Evolutionary conservation across 768 basidiomycete genomes (phyloP).

Genomic region (Russula brevipes): DNA sequence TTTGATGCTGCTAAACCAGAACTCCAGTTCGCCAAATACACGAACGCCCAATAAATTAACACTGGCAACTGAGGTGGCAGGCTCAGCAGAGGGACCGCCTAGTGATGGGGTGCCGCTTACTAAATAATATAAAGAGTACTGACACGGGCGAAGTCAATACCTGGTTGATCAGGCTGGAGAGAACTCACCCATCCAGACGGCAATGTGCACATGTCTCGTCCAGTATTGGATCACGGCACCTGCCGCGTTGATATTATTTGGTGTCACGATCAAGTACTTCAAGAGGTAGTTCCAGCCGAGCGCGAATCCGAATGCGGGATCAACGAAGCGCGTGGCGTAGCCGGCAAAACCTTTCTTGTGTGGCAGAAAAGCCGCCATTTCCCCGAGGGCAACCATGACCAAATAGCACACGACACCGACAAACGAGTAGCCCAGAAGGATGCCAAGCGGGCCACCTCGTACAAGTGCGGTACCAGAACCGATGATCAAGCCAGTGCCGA

Average conservation of each 20-base stretch:
- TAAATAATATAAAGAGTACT: no score
- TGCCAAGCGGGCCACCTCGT: constrained; percentile 38
- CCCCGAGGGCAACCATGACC: constrained; percentile 42
- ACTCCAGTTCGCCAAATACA: constrained; percentile 68
- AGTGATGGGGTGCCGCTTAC: no score
- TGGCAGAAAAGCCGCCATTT: constrained; percentile 33
- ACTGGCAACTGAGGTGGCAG: constrained; percentile 38
- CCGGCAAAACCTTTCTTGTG: constrained; percentile 51
- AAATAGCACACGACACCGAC: constrained; percentile 55
- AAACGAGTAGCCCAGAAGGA: constrained; percentile 31
- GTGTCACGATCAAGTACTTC: constrained; percentile 49
- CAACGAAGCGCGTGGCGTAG: constrained; percentile 60
- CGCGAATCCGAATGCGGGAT: constrained; percentile 64
- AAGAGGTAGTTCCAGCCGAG: constrained; percentile 41
- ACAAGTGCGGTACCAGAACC: constrained; percentile 48
- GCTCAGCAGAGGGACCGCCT: background rate
- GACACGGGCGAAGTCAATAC: no score
- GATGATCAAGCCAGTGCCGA: constrained; percentile 34
- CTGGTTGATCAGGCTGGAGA: background rate
- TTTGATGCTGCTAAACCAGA: constrained; percentile 70
- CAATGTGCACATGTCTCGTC: constrained; percentile 38
- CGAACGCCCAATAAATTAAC: constrained; percentile 60
- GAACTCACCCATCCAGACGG: constrained; percentile 53
- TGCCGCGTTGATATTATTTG: constrained; percentile 61
- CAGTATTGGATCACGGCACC: constrained; percentile 40